Conservation (phyloP, 1,284 basidiomycete species). For the Coriolopsis trogii region DNA sequence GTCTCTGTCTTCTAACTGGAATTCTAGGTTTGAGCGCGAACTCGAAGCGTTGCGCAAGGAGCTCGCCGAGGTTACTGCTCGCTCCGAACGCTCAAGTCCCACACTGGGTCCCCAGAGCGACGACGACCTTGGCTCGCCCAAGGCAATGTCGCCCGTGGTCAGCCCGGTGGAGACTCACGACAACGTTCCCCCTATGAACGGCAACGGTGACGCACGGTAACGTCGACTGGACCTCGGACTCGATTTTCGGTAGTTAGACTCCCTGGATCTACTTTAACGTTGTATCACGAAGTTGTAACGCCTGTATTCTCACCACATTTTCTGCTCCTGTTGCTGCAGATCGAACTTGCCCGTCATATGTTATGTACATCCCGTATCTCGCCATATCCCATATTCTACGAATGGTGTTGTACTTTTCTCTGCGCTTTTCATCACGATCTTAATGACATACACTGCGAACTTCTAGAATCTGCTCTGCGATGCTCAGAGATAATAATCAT, state of each 20-base stretch:
- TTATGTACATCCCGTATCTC: not conserved
- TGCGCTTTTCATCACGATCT: not conserved
- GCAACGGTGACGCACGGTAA: not conserved
- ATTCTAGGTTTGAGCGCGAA: constrained; percentile 84
- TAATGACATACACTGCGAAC: too few relatives aligned
- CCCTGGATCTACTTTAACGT: not conserved
- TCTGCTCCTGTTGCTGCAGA: not conserved
- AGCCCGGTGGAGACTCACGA: constrained; percentile 27
- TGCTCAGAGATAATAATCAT: too few relatives aligned
- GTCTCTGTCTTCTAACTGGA: not conserved
- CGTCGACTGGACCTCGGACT: not conserved
- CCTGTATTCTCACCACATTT: constrained; percentile 10
- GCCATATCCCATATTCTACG: too few relatives aligned
- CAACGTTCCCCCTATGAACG: constrained; percentile 9
- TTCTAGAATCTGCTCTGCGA: too few relatives aligned
- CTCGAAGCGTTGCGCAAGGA: constrained; percentile 88
- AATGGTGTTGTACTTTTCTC: not conserved
- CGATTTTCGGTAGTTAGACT: not conserved
- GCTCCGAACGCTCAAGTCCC: constrained; percentile 53
- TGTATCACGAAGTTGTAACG: constrained; percentile 21
- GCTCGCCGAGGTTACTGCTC: constrained; percentile 62
- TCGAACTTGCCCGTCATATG: not conserved
- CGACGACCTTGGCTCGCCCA: constrained; percentile 34
- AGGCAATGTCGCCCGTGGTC: constrained; percentile 27
- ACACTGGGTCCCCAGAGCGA: constrained; percentile 36